phyloP scores from a whole-genome alignment of 1,284 basidiomycete species.

The Pseudozyma thailandica region DNA sequence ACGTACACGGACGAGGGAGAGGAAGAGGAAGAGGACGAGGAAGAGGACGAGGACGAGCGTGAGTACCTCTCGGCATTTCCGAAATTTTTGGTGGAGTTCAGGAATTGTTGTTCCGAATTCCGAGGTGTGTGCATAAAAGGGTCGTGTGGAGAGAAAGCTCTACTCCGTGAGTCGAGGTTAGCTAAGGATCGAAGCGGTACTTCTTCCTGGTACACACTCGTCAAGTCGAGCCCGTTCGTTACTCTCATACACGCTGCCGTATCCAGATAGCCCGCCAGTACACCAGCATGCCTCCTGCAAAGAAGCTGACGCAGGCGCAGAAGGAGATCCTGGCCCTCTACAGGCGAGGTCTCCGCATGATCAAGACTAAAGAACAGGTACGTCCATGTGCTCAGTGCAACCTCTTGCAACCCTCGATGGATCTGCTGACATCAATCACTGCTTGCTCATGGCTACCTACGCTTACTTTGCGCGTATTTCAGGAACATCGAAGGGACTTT shows the following conservation, averaged over 20 bases:
- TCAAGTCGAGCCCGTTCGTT: background rate
- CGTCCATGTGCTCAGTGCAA: constrained; percentile 2
- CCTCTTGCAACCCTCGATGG: no score
- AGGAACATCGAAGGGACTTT: constrained; percentile 60
- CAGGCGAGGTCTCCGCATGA: constrained; percentile 55
- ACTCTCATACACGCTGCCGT: background rate
- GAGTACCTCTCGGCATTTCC: constrained; percentile 5
- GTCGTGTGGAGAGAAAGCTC: constrained; percentile 9
- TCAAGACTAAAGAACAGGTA: constrained; percentile 61
- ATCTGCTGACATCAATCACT: no score
- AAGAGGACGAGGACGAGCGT: background rate
- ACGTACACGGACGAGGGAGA: background rate
- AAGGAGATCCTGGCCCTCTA: constrained; percentile 59
- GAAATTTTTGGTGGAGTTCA: constrained; percentile 18
- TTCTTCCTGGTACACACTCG: background rate
- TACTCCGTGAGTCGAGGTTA: no score
- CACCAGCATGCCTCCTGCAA: constrained; percentile 26
- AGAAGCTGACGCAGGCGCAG: constrained; percentile 52
- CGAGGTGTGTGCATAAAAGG: background rate
- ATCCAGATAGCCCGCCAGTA: background rate
- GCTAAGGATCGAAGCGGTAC: constrained; percentile 5
- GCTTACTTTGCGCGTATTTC: no score
- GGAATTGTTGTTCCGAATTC: constrained; percentile 7
- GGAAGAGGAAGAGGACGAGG: background rate
- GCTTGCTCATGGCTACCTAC: no score